Conservation (phyloP, 2,329 filamentous ascomycete species). For the Alternaria hordeiaustralica region DNA sequence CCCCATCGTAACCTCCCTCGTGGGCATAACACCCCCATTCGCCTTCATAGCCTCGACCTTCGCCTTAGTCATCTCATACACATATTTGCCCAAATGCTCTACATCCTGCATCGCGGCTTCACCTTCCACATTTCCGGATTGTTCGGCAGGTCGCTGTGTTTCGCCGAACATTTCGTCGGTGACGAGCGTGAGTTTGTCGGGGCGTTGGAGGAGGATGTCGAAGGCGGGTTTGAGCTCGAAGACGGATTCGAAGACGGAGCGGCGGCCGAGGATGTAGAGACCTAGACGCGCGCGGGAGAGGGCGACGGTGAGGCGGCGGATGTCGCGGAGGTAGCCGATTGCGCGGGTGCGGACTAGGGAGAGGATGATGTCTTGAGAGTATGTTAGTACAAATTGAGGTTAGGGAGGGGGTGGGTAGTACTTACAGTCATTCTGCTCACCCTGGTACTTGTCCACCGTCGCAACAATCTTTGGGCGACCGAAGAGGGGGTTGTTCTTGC, state of each 20-base stretch:
- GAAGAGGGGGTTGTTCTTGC: conserved; percentile 82
- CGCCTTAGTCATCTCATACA: conserved; percentile 90
- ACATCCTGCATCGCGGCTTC: conserved; percentile 81
- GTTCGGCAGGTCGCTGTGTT: conserved; percentile 58
- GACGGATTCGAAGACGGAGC: conserved; percentile 86
- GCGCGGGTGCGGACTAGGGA: conserved; percentile 88
- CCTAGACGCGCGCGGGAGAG: conserved; percentile 90
- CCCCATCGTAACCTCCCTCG: conserved; percentile 46
- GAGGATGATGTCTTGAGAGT: conserved; percentile 78
- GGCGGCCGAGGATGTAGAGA: conserved; percentile 88
- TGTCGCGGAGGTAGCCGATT: conserved; percentile 90
- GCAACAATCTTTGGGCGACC: conserved; percentile 88
- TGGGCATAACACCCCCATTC: conserved; percentile 43
- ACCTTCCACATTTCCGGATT: conserved; percentile 47
- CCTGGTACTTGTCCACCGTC: conserved; percentile 98
- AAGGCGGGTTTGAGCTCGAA: conserved; percentile 89
- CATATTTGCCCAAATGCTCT: conserved; percentile 94
- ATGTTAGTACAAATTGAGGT: conserved; percentile 10
- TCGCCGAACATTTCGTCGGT: conserved; percentile 84
- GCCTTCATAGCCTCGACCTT: conserved; percentile 66
- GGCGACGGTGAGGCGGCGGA: conserved; percentile 91
- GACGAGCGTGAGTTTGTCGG: conserved; percentile 80
- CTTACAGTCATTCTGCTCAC: conserved; percentile 98
- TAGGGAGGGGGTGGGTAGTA: conserved; percentile 29
- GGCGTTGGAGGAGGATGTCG: conserved; percentile 74